Evolutionary conservation across 1,139 yeast species (phyloP).

Genomic region (Blastobotrys illinoisensis): DNA sequence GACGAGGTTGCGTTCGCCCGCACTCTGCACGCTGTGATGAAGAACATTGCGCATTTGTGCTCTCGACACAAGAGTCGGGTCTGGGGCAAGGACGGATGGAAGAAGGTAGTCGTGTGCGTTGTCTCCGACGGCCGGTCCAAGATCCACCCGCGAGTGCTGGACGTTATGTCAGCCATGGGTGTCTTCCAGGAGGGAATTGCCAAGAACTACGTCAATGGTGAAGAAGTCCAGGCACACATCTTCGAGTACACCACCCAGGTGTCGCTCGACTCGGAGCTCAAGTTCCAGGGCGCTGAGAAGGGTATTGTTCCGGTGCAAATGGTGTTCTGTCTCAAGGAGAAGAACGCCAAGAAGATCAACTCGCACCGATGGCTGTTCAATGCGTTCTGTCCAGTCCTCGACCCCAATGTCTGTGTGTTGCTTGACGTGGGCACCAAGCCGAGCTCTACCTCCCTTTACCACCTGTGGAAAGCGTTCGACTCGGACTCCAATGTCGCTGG

Average conservation of each 20-base stretch:
- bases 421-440: constrained; percentile 94
- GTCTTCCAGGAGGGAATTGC: constrained; percentile 96
- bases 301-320: constrained; percentile 91
- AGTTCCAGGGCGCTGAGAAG: constrained; percentile 73
- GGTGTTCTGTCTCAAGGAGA: constrained; percentile 82
- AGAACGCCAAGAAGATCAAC: constrained; percentile 83
- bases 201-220: constrained; percentile 83
- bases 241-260: constrained; percentile 93
- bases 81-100: constrained; percentile 97
- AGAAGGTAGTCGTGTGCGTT: constrained; percentile 83
- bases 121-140: constrained; percentile 92
- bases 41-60: constrained; percentile 81
- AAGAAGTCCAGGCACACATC: constrained; percentile 84
- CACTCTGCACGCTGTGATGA: constrained; percentile 90
- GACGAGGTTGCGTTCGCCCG: constrained; percentile 83
- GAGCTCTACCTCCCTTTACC: constrained; percentile 75
- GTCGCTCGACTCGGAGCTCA: constrained; percentile 75
- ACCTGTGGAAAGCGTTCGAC: constrained; percentile 95
- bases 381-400: constrained; percentile 82
- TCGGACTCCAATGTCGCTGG: constrained; percentile 95
- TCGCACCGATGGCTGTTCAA: constrained; percentile 95
- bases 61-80: constrained; percentile 71
- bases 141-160: constrained; percentile 74
- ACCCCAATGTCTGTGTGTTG: constrained; percentile 80
- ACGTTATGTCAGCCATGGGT: constrained; percentile 86